These are phyloP conservation scores for Nicotiana undulata DNA, from an alignment of 257 asterid species.

Conservation along the genomic window DNA sequence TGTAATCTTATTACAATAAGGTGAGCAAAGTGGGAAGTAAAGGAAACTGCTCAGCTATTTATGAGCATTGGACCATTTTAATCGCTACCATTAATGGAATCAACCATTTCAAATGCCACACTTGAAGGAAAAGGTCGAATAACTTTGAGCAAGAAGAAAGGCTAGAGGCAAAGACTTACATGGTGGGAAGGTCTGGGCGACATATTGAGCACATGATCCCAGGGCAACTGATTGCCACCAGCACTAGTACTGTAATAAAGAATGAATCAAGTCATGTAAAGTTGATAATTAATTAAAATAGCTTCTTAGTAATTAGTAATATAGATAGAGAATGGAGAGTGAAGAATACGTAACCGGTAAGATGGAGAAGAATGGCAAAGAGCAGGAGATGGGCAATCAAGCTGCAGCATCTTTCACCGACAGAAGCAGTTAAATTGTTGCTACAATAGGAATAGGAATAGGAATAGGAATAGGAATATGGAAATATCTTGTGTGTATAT, in stretches of 20 bases:
- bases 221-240: slow-evolving; percentile 12
- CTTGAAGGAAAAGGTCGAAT: too few species aligned
- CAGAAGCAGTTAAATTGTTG: too few species aligned
- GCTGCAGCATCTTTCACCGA: slow-evolving; percentile 5
- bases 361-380: not conserved
- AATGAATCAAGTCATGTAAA: not conserved
- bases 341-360: not conserved
- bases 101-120: too few species aligned
- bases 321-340: not conserved
- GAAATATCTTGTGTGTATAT: not conserved
- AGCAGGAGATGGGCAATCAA: slow-evolving; percentile 18
- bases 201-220: slow-evolving; percentile 40
- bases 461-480: too few species aligned
- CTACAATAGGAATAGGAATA: too few species aligned
- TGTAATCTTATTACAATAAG: not conserved
- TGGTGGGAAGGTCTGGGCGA: slow-evolving; percentile 36
- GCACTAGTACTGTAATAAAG: not conserved
- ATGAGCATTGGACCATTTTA: too few species aligned
- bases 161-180: slow-evolving; percentile 17
- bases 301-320: not conserved
- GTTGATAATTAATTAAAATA: not conserved
- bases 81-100: too few species aligned
- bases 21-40: too few species aligned
- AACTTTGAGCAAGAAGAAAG: too few species aligned
- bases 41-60: too few species aligned